phyloP scores from a whole-genome alignment of 2,329 filamentous ascomycete species.

The Periconia sp. region DNA sequence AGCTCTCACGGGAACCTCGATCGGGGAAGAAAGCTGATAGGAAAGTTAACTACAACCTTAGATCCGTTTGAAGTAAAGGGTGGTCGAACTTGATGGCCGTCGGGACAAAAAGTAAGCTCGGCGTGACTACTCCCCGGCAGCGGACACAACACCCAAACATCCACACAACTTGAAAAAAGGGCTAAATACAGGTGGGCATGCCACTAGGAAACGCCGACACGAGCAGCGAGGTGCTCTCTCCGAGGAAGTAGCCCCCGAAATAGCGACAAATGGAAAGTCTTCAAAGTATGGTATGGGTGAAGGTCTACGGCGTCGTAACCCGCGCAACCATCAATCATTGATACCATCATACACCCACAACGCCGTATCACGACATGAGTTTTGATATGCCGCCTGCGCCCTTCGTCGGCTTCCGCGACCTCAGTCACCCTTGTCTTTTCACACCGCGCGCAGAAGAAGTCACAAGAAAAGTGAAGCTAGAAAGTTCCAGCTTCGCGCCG shows the following conservation, averaged over 20 bases:
- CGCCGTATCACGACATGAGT: background rate
- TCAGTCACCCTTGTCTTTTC: background rate
- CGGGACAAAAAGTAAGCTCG: constrained; percentile 6
- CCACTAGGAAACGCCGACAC: background rate
- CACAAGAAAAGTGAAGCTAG: no score
- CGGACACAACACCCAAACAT: background rate
- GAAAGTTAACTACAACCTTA: no score
- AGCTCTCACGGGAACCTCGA: no score
- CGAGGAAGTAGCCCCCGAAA: background rate
- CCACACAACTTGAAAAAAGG: no score
- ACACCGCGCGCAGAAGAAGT: background rate
- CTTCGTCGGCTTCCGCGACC: constrained; percentile 8
- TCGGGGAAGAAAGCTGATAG: no score
- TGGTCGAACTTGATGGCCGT: background rate
- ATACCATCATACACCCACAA: no score
- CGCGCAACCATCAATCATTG: no score
- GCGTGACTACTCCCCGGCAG: constrained; percentile 1
- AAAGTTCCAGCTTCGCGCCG: no score
- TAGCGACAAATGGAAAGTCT: background rate
- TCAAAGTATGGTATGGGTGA: background rate
- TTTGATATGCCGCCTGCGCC: constrained; percentile 1
- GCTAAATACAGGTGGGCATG: background rate
- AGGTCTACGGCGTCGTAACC: no score
- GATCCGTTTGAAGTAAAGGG: background rate
- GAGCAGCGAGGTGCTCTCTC: no score